phyloP scores from a whole-genome alignment of 768 basidiomycete genomes.

The Gloeopeniophorella convolvens region DNA sequence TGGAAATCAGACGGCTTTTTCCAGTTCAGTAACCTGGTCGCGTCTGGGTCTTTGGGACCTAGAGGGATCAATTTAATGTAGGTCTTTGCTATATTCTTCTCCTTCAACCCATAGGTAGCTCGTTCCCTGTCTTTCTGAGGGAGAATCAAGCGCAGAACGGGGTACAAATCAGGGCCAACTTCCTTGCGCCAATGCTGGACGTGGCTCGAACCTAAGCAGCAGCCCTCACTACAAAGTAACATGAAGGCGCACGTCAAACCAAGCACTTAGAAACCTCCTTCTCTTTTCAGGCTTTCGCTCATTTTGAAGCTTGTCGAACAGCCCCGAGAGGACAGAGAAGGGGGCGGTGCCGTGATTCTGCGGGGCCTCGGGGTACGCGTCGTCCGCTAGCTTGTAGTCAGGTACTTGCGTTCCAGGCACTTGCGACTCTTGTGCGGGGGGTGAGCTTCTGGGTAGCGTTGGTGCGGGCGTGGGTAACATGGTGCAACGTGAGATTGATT shows the following conservation, averaged over 20 bases:
- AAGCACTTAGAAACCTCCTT: constrained; percentile 58
- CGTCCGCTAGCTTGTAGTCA: constrained; percentile 21
- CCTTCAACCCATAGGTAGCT: constrained; percentile 89
- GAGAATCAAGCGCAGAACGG: constrained; percentile 80
- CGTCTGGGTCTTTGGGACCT: constrained; percentile 71
- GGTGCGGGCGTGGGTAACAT: constrained; percentile 69
- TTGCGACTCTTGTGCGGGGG: constrained; percentile 14
- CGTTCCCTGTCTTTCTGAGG: constrained; percentile 98
- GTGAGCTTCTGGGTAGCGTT: constrained; percentile 49
- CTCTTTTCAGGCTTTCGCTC: constrained; percentile 73
- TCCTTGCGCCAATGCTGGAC: constrained; percentile 76
- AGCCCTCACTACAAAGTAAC: neutral
- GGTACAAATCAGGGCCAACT: constrained; percentile 85
- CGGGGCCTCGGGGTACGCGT: constrained; percentile 48
- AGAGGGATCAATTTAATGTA: constrained; percentile 89
- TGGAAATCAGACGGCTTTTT: constrained; percentile 69
- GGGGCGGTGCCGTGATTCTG: constrained; percentile 63
- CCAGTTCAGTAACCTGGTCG: constrained; percentile 83
- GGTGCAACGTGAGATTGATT: constrained; percentile 22
- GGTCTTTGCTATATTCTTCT: constrained; percentile 87
- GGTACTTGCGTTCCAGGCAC: neutral
- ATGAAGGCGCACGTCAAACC: constrained; percentile 65
- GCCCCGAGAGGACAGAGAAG: constrained; percentile 55
- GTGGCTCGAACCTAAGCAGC: constrained; percentile 17
- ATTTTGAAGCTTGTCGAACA: constrained; percentile 70